Evolutionary conservation across 768 basidiomycete genomes (phyloP), one percentile per base, ranked within the genome.

Genomic region (Rhodocollybia butyracea): DNA sequence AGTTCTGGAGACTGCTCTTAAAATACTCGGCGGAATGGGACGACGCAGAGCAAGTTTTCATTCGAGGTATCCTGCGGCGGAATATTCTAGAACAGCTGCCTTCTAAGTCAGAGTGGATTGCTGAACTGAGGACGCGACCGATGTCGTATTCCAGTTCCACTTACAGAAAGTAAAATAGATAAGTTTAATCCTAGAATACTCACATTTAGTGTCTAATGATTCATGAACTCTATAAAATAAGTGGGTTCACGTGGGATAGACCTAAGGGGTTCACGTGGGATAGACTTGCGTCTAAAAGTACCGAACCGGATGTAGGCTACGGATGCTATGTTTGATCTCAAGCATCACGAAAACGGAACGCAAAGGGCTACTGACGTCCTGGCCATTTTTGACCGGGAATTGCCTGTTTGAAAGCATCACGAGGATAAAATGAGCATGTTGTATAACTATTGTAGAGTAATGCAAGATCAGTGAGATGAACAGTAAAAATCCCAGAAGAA

Each of bases 1-100:
- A 68, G 42, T 87, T 88, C 65, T 89, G 87, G 87, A 61, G 66
- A 46, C 60, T 66, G 46, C 66, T 86, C 56, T 47, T 88, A 12
- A 70, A 64, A 56, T 64, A 65, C 26, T 76, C 70, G 64, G 68
- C 76, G 5, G 70, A 79, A 54, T 82, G 80, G 80, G 60, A 64
- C 5, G 82, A 85, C 63, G 27, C 19, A 19, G 74, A 77, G 61
- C 83, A 85, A 60, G 57, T 50, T 26, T 53, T 50, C 32, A 63
- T 76, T 59, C 81, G 87, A 51, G 57, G 64, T 1, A 63, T 64
- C 22, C 79, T 88, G 38, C 43, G 19, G 47, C 6, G 60, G 64
- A 60, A 64, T 83, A n/a, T 61, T 38, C 36, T 36, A 21, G 39
- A 22, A 30, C 32, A 21, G 32, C n/a, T n/a, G n/a, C n/a, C n/a